Evolutionary conservation across 805 yeast genomes (phyloP), one percentile per base, ranked within the genome.

Genomic region (Ogataea neopini): DNA sequence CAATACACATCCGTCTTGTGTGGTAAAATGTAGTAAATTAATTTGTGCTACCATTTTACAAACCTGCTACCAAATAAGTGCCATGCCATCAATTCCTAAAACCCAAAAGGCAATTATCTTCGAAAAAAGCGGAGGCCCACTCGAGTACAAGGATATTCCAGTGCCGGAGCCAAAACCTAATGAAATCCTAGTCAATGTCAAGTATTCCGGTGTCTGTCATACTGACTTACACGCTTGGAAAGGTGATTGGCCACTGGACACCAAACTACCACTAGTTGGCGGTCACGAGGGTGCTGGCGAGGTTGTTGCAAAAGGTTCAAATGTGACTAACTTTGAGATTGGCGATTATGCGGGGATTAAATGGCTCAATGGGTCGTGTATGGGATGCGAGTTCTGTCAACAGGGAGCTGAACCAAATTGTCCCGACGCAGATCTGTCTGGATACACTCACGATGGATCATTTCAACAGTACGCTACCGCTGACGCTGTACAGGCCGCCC

Each of bases 201-300:
- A 81, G 72, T 88, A 83, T 77, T 81, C 96, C 22, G 96, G 96
- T 71, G 96, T 88, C 48, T 88, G 96, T 72, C 96, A 90, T 76
- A 88, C 96, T 30, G 96, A 88, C 66, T 79, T 89, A 67, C 96
- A 89, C 74, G 96, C 95, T 47, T 87, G 94, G 91, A 81, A 86
- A 67, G 96, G 96, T 63, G 96, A 89, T 73, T 88, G 96, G 95
- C 94, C 95, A 43, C 74, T 85, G 67, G 79, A 72, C 54, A 79
- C 84, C 56, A 84, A 83, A 65, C 74, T 84, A 51, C 92, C 94
- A 19, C 72, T 86, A 58, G 90, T 86, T 42, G 94, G 94, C 54
- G 95, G 95, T 59, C 95, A 87, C 71, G 95, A 87, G 71, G 95
- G 94, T 72, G 91, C 92, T 23, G 95, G 95, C 11, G 78, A 79